Base-by-base conservation (phyloP, 768 basidiomycete species). In the Leccinum rimulosum region DNA sequence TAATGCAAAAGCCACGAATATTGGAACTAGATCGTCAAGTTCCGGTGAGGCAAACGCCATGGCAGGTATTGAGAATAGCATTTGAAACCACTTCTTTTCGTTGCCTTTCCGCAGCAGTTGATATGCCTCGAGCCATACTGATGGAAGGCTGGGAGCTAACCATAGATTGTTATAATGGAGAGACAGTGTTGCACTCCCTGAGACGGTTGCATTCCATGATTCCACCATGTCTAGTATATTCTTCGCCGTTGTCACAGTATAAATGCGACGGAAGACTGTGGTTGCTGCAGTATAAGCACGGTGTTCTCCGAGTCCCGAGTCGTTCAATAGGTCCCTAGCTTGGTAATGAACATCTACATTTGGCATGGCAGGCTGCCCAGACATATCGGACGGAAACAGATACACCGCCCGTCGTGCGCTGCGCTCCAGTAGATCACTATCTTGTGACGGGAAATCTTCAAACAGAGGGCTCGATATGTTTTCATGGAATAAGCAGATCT, bases 101-200 rank as follows among this genome's bases (percentile, higher is more conserved):
- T 51, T 6, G 25, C 58, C 55, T 11, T 10, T 9, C 33, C 68
- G 68, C 40, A 66, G 68, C 6, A 64, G 36, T 27, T 70, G 49
- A 25, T 74, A 76, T 8, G 65, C 50, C 12, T 66, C 57, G 50
- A 77, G 47, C 64, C 72, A 76, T 4, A 61, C 48, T 2, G 52
- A 22, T 0, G 63, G 27, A 11, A 75, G 54, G 8, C 33, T 10
- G 0, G 60, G 68, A 0, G 50, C 17, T 19, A 77, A 58, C 70
- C 74, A 76, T 3, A 62, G 51, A 12, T 53, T 60, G 19, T 52
- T 40, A 50, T 75, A 75, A 1, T 50, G 58, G 22, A 65, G 33
- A 4, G 62, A 64, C 14, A 55, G 15, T 3, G 40, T 2, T 1
- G 4, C 11, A 4, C 9, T 1, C 5, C 33, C 17, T 55, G 28